A percentile compares a stretch with the other conserved stretches of the same genome.
Conservation (phyloP, 2,329 filamentous ascomycete species). For the Sporothrix pseudoabietina region DNA sequence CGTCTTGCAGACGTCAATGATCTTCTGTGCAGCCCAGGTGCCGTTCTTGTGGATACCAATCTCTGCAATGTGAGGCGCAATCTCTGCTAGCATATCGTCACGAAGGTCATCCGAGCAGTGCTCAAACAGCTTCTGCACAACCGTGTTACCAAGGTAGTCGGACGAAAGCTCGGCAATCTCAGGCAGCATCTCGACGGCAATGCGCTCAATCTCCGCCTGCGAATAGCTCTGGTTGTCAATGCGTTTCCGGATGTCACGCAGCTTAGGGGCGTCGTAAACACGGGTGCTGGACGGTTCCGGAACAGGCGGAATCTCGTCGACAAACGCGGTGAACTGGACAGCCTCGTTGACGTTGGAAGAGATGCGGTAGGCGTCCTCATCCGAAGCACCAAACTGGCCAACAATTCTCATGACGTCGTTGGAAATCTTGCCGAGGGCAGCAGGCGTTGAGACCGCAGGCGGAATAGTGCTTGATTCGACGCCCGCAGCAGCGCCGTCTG, state of each 20-base stretch:
- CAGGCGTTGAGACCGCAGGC: conserved; percentile 62
- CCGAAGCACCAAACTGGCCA: conserved; percentile 79
- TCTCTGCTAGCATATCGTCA: conserved; percentile 85
- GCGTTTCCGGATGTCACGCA: conserved; percentile 93
- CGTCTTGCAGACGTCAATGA: conserved; percentile 93
- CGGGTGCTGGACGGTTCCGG: conserved; percentile 85
- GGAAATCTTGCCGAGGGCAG: conserved; percentile 75
- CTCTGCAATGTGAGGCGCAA: conserved; percentile 89
- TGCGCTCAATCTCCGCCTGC: conserved; percentile 84
- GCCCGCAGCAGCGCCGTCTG: conserved; percentile 32
- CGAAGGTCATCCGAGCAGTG: conserved; percentile 89
- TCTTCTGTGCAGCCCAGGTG: conserved; percentile 98
- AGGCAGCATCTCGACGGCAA: conserved; percentile 90
- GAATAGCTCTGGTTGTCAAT: conserved; percentile 94
- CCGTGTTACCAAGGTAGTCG: conserved; percentile 96
- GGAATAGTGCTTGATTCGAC: conserved; percentile 39
- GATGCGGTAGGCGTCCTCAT: conserved; percentile 75
- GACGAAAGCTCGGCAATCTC: conserved; percentile 94
- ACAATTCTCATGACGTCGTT: conserved; percentile 84
- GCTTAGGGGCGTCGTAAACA: conserved; percentile 88
- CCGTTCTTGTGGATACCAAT: conserved; percentile 99
- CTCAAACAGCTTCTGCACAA: conserved; percentile 99
- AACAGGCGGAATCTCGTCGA: conserved; percentile 84
- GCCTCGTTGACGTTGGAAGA: conserved; percentile 73
- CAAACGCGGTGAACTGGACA: conserved; percentile 70